Percentiles rank a stretch among this genome's conserved stretches.
phyloP scores from a whole-genome alignment of 805 yeast species.

The Yamadazyma paraphyllophila region DNA sequence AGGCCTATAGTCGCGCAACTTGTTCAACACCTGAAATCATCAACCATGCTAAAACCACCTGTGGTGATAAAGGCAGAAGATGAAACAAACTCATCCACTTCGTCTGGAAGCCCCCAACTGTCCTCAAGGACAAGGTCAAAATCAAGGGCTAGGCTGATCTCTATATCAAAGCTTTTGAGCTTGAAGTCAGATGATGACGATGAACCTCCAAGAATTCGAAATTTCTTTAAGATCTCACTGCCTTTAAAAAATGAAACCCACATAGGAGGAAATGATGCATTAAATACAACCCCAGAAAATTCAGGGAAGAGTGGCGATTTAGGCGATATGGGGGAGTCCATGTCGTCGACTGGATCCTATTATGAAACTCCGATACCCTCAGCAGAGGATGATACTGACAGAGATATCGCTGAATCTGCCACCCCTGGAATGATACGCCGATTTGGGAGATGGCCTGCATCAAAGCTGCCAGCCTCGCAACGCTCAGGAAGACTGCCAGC shows the following conservation, averaged over 20 bases:
- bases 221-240: constrained; percentile 12
- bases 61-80: constrained; percentile 8
- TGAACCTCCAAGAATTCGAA: constrained; percentile 9
- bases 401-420: constrained; percentile 8
- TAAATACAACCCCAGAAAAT: background rate
- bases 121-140: background rate
- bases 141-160: constrained; percentile 12
- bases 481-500: background rate
- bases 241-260: constrained; percentile 1
- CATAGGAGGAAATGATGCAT: background rate
- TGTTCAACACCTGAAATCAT: background rate
- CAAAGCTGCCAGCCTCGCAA: background rate
- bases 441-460: constrained; percentile 1
- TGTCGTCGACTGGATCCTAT: background rate
- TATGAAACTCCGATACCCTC: background rate
- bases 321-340: constrained; percentile 1
- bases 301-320: background rate
- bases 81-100: background rate
- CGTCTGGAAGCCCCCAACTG: background rate
- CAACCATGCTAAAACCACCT: constrained; percentile 14
- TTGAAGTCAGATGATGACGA: constrained; percentile 3
- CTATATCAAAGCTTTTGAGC: constrained; percentile 12
- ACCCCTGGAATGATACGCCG: constrained; percentile 15
- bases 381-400: constrained; percentile 8
- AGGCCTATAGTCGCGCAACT: background rate